A percentile compares a stretch with the other conserved stretches of the same genome.
Conservation (phyloP, 2,329 filamentous ascomycete genomes). For the Graphilbum ipis-grandicollis region DNA sequence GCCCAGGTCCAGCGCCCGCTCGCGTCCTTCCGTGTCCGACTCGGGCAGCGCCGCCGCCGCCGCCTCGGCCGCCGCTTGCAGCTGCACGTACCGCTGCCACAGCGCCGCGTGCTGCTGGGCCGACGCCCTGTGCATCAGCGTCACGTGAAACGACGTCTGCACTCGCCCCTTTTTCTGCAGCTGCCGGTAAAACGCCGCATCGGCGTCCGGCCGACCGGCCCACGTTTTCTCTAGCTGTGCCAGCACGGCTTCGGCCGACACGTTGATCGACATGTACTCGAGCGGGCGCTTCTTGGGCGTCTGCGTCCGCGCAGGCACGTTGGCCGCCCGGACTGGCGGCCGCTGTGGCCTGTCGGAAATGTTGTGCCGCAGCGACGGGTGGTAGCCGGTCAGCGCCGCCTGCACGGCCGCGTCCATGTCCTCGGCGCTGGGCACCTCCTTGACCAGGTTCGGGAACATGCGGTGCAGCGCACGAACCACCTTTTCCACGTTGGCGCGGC, state of each 20-base stretch:
- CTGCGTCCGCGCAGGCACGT: too few species aligned
- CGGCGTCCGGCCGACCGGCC: conserved; percentile 27
- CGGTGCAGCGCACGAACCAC: conserved; percentile 54
- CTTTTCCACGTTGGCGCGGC: conserved; percentile 70
- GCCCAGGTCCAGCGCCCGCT: conserved; percentile 35
- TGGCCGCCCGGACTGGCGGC: too few species aligned
- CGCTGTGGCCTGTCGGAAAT: conserved; percentile 49
- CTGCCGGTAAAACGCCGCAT: conserved; percentile 55
- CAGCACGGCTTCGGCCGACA: conserved; percentile 24
- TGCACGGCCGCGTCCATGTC: conserved; percentile 69
- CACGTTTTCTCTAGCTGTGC: conserved; percentile 56
- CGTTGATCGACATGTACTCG: conserved; percentile 38
- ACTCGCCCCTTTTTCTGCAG: conserved; percentile 58
- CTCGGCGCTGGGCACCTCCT: conserved; percentile 49
- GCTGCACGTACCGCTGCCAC: conserved; percentile 56
- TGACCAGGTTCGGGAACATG: conserved; percentile 63
- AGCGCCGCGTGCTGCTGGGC: conserved; percentile 44
- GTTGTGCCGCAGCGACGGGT: conserved; percentile 57
- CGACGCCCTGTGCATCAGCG: conserved; percentile 65
- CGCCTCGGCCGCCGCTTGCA: conserved; percentile 31
- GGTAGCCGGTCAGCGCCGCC: conserved; percentile 58
- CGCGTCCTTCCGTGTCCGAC: not conserved
- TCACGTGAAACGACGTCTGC: conserved; percentile 82
- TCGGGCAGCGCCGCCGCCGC: conserved; percentile 7
- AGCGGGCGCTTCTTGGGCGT: conserved; percentile 28